Evolutionary conservation across 768 basidiomycete genomes (phyloP), one percentile per base, ranked within the genome.

Genomic region (Pleurotus tuoliensis): DNA sequence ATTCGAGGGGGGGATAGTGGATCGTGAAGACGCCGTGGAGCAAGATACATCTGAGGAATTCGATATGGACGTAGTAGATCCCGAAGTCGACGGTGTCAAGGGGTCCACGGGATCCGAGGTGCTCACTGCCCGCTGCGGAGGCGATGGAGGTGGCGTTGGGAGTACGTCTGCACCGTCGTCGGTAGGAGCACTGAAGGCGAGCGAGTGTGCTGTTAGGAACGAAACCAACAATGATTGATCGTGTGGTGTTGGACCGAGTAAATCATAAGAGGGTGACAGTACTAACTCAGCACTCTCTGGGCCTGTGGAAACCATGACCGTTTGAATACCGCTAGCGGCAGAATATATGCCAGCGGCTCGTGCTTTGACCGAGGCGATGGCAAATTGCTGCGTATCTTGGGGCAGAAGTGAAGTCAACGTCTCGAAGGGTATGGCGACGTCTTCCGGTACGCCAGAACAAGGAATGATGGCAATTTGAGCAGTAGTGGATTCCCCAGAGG

Each of bases 321-420:
- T 53, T 3, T 20, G 51, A 1, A 41, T 37, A 20, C 20, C 24
- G 8, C 9, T 8, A 12, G 25, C 34, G 16, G 65, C 30, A 52
- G 58, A 16, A 51, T 47, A 15, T 43, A 53, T 16, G 15, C 8
- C 51, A 4, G 51, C 51, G 15, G 24, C 6, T 12, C 15, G 12
- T 11, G 16, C 15, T 12, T 56, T 24, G n/a, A 59, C 63, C 6
- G 62, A 58, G 43, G 59, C 66, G 7, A 71, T 49, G 15, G 62
- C 38, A 27, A 63, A 61, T 7, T 50, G 60, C 16, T 57, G 40
- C 6, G 24, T 50, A 40, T 50, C 56, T 39, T 43, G 58, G 25
- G 58, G 48, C 2, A 63, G 57, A 7, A 63, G 34, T 3, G 44
- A 24, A 5, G 56, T n/a, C 7, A 65, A 45, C 40, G 39, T 40